Percentiles rank a stretch among this genome's conserved stretches.
Conservation (phyloP, 345 rosid genomes). For the Psidium guajava region DNA sequence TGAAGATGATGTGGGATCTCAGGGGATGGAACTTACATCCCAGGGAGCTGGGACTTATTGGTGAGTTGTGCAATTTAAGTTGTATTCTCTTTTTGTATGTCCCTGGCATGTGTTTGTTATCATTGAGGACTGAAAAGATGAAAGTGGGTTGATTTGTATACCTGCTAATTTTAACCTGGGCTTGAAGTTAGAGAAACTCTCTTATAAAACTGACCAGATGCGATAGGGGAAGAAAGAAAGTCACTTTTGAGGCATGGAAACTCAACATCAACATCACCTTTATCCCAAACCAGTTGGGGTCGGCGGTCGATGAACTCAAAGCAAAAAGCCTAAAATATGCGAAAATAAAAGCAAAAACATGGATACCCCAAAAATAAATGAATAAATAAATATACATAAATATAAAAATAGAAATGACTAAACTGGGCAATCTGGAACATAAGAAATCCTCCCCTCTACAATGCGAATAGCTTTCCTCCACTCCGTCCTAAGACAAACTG, state of each 20-base stretch:
- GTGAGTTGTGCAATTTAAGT: conserved; percentile 25
- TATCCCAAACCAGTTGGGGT: no score
- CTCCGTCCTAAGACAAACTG: no score
- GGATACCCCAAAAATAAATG: no score
- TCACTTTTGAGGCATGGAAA: not conserved
- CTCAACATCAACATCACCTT: not conserved
- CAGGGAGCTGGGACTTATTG: conserved; percentile 99
- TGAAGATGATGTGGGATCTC: conserved; percentile 88
- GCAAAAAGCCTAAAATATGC: no score
- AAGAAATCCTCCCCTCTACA: no score
- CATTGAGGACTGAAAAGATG: not conserved
- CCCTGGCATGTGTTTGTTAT: not conserved
- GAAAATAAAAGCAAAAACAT: no score
- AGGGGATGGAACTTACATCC: conserved; percentile 99
- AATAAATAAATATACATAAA: no score
- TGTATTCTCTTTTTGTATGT: not conserved
- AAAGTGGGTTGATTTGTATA: not conserved
- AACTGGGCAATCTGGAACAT: no score
- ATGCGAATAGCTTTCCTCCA: no score
- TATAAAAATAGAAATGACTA: no score
- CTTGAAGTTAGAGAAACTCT: not conserved
- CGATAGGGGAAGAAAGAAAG: not conserved
- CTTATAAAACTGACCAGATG: not conserved
- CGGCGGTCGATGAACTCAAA: no score
- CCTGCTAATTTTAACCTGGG: not conserved